phyloP scores from a whole-genome alignment of 495 filamentous ascomycete species.

The Neurospora terricola region DNA sequence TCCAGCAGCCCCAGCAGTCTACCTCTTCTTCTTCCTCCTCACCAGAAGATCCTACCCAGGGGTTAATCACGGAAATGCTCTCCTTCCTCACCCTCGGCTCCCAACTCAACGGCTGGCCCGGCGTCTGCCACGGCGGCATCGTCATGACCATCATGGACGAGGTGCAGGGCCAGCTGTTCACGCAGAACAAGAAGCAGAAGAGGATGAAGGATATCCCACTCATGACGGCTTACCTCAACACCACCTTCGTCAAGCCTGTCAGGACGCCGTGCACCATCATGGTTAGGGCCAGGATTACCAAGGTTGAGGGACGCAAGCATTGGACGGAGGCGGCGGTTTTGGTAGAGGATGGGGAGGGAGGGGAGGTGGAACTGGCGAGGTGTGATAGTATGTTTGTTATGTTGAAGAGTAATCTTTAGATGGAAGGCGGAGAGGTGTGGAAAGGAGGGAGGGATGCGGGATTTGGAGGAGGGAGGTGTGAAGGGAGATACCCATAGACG shows the following conservation, averaged over 20 bases:
- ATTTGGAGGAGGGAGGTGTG: neutral
- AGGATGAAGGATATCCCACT: conserved; percentile 10
- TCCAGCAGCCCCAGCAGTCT: conserved; percentile 13
- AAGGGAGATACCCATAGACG: neutral
- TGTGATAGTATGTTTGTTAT: conserved; percentile 38
- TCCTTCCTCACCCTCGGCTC: conserved; percentile 42
- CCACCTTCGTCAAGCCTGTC: conserved; percentile 44
- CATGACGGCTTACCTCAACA: conserved; percentile 51
- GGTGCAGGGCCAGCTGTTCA: conserved; percentile 40
- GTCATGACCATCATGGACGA: conserved; percentile 49
- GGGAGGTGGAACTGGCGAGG: conserved; percentile 31
- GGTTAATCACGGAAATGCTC: too few species aligned
- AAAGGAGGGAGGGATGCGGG: neutral
- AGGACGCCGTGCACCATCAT: conserved; percentile 42
- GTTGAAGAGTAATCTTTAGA: conserved; percentile 16
- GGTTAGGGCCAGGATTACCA: conserved; percentile 32
- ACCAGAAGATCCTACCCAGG: too few species aligned
- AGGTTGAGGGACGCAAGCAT: conserved; percentile 37
- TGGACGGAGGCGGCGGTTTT: conserved; percentile 32
- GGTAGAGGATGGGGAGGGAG: conserved; percentile 24
- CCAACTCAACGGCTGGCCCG: conserved; percentile 48
- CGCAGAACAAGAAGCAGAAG: conserved; percentile 31
- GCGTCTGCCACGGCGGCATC: conserved; percentile 51
- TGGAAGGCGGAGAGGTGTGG: neutral
- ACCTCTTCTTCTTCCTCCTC: too few species aligned